These are phyloP conservation scores for Trametopsis cervina DNA, from an alignment of 768 basidiomycete species.

Conservation along the genomic window DNA sequence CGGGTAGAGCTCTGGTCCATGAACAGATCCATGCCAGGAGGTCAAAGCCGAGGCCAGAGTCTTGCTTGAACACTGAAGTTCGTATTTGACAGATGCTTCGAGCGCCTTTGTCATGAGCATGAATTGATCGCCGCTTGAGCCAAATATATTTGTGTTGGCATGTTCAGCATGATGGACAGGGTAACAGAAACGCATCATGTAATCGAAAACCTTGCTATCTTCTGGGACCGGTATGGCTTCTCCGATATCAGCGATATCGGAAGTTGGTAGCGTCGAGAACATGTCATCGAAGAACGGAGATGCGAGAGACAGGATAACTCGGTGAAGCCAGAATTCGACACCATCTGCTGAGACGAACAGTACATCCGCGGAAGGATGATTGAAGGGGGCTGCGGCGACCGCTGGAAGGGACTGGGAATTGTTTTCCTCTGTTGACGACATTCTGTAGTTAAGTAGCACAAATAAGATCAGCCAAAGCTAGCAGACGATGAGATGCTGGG, in stretches of 20 bases:
- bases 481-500: too few relatives aligned
- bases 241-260: neutral
- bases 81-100: slow-evolving; percentile 20
- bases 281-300: slow-evolving; percentile 12
- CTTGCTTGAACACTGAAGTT: slow-evolving; percentile 7
- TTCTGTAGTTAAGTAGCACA: too few relatives aligned
- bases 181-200: slow-evolving; percentile 18
- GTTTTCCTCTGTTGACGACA: too few relatives aligned
- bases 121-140: too few relatives aligned
- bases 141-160: too few relatives aligned
- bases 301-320: slow-evolving; percentile 1
- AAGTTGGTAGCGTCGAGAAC: slow-evolving; percentile 8
- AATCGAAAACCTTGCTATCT: slow-evolving; percentile 11
- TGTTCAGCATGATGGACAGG: slow-evolving; percentile 6
- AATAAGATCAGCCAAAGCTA: too few relatives aligned
- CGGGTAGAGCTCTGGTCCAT: slow-evolving; percentile 13
- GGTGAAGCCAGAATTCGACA: slow-evolving; percentile 7
- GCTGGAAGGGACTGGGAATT: too few relatives aligned
- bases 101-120: slow-evolving; percentile 16
- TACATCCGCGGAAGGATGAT: neutral
- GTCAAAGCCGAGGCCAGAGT: neutral
- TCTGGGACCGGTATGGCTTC: slow-evolving; percentile 8
- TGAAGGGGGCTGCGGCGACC: slow-evolving; percentile 8
- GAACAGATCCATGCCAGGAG: too few relatives aligned
- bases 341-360: slow-evolving; percentile 5